A percentile compares a stretch with the other conserved stretches of the same genome.
phyloP scores from a whole-genome alignment of 495 filamentous ascomycete genomes.

The Podospora comata region DNA sequence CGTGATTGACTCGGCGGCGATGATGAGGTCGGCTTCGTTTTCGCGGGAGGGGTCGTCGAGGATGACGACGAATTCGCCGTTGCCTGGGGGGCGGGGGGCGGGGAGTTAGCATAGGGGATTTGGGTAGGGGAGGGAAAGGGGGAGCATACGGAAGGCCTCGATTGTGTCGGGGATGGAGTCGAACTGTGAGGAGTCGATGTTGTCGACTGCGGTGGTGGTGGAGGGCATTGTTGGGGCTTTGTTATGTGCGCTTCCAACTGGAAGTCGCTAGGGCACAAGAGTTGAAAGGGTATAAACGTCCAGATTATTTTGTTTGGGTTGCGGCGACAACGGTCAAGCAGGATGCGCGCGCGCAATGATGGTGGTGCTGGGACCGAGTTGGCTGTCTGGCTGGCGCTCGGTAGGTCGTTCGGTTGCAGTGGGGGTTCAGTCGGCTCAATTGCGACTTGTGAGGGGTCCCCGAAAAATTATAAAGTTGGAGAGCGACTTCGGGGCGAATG shows the following conservation, averaged over 20 bases:
- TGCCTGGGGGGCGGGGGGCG: constrained; percentile 45
- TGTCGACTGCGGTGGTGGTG: constrained; percentile 14
- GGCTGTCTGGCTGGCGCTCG: not conserved
- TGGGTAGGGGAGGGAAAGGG: constrained; percentile 11
- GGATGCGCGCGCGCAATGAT: not conserved
- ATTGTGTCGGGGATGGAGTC: constrained; percentile 84
- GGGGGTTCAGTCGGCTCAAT: constrained; percentile 2
- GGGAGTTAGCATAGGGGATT: not conserved
- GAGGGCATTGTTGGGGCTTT: constrained; percentile 38
- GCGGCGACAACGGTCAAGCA: not conserved
- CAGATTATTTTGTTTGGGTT: not conserved
- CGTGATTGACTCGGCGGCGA: constrained; percentile 82
- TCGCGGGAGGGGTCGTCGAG: constrained; percentile 88
- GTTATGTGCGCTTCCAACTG: not conserved
- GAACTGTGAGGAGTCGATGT: constrained; percentile 55
- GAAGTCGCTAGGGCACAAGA: not conserved
- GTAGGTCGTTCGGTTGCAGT: not conserved
- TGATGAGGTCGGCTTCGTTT: constrained; percentile 97
- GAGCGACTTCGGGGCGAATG: constrained; percentile 3
- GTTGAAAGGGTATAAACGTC: not conserved
- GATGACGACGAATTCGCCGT: constrained; percentile 92
- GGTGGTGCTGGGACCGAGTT: not conserved
- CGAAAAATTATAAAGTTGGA: constrained; percentile 3
- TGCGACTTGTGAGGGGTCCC: not conserved
- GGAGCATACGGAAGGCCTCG: constrained; percentile 70